Evolutionary conservation across 2,329 filamentous ascomycete genomes (phyloP).

Genomic region (Leptographium flavum): DNA sequence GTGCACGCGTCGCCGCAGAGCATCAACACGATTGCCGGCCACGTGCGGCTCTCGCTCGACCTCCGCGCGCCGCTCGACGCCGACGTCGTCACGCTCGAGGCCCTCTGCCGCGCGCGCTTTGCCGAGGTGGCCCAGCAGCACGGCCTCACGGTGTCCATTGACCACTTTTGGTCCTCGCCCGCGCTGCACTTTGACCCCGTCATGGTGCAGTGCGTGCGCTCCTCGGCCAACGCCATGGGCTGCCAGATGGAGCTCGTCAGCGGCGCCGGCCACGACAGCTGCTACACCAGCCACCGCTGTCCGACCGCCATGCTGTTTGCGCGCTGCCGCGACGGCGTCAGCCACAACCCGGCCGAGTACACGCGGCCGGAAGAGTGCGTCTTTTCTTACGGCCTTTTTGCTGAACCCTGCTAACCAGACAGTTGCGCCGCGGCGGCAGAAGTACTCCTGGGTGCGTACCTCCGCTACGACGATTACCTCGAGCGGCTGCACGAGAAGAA

Average conservation of each 20-base stretch:
- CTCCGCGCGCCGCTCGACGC: constrained; percentile 45
- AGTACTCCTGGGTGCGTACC: constrained; percentile 7
- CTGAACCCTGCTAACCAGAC: background rate
- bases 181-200: constrained; percentile 9
- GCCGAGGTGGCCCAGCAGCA: constrained; percentile 4
- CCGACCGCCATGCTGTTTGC: constrained; percentile 58
- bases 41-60: constrained; percentile 54
- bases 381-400: background rate
- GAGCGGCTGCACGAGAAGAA: background rate
- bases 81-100: constrained; percentile 41
- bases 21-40: constrained; percentile 60
- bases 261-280: constrained; percentile 33
- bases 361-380: constrained; percentile 40
- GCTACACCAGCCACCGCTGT: constrained; percentile 42
- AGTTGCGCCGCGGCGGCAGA: constrained; percentile 6
- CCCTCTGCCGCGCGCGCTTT: constrained; percentile 5
- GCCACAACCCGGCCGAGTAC: constrained; percentile 50
- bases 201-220: constrained; percentile 10
- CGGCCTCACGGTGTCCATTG: constrained; percentile 3
- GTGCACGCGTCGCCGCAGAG: constrained; percentile 48
- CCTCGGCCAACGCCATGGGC: background rate
- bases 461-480: constrained; percentile 10
- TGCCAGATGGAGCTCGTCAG: constrained; percentile 13
- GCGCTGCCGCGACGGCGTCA: constrained; percentile 47
- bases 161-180: constrained; percentile 9